These are phyloP conservation scores for Scenedesmus sp. DNA, from an alignment of 163 green algal species.

Conservation along the genomic window DNA sequence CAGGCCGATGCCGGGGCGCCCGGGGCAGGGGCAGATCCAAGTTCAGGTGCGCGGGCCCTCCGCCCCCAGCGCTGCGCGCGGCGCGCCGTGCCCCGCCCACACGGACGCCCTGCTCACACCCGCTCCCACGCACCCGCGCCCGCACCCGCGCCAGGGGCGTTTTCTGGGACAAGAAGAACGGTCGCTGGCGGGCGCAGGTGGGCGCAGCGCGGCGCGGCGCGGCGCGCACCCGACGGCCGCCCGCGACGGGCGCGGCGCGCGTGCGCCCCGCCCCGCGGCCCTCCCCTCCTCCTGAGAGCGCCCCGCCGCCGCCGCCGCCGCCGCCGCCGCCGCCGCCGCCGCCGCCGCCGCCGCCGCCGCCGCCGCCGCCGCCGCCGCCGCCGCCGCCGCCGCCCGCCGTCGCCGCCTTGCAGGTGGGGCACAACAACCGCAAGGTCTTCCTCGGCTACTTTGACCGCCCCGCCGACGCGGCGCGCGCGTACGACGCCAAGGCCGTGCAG, in stretches of 20 bases:
- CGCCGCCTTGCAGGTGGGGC: conserved; percentile 32
- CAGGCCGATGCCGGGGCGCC: background rate
- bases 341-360: no score
- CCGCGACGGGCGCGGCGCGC: background rate
- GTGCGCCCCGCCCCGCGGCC: no score
- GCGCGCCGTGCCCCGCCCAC: no score
- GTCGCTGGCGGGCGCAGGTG: conserved; percentile 33
- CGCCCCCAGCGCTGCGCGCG: no score
- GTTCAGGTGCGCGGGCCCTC: conserved; percentile 1
- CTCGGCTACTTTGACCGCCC: conserved; percentile 41
- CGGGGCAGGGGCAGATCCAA: conserved; percentile 16
- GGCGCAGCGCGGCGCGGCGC: background rate
- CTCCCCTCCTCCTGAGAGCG: no score
- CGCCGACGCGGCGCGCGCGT: conserved; percentile 27
- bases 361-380: no score
- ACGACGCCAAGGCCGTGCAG: conserved; percentile 48
- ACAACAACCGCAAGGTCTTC: conserved; percentile 47
- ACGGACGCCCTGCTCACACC: no score
- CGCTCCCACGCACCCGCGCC: no score
- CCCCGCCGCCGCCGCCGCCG: no score
- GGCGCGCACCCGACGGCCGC: background rate
- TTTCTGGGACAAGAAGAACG: conserved; percentile 48
- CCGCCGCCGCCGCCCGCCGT: no score
- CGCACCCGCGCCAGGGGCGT: conserved; percentile 27
- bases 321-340: no score